A percentile compares a stretch with the other conserved stretches of the same genome.
Evolutionary conservation across 2,329 filamentous ascomycete genomes (phyloP).

Genomic region (Monosporascus sp.): DNA sequence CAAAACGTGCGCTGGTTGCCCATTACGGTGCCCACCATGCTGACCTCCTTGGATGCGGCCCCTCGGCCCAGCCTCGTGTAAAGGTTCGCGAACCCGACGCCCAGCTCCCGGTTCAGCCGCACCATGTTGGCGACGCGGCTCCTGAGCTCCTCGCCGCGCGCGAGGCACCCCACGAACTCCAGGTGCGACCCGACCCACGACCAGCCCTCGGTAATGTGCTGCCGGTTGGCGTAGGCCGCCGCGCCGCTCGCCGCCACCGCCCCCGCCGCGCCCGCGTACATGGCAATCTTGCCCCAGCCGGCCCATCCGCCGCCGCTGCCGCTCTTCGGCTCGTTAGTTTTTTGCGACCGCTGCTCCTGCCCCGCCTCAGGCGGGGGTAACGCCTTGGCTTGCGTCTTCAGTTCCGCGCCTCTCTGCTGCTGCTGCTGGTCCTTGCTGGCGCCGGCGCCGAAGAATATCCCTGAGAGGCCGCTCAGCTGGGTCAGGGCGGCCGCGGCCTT

Average conservation of each 20-base stretch:
- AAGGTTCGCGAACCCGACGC: slow-evolving; percentile 76
- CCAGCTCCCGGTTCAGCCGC: slow-evolving; percentile 57
- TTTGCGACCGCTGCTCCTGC: slow-evolving; percentile 37
- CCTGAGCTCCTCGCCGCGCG: slow-evolving; percentile 75
- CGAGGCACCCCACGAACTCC: slow-evolving; percentile 86
- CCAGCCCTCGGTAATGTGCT: slow-evolving; percentile 70
- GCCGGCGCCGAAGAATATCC: slow-evolving; percentile 59
- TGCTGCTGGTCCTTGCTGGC: slow-evolving; percentile 9
- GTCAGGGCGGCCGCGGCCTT: slow-evolving; percentile 65
- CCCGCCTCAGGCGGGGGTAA: slow-evolving; percentile 28
- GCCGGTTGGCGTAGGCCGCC: slow-evolving; percentile 79
- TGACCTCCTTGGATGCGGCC: slow-evolving; percentile 48
- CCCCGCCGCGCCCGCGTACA: slow-evolving; percentile 79
- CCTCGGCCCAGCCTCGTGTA: slow-evolving; percentile 78
- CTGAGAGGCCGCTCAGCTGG: slow-evolving; percentile 59
- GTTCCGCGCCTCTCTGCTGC: slow-evolving; percentile 14
- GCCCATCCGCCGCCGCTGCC: slow-evolving; percentile 52
- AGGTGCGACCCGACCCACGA: slow-evolving; percentile 85
- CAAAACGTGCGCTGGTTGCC: slow-evolving; percentile 82
- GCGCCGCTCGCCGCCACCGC: slow-evolving; percentile 77
- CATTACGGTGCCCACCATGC: slow-evolving; percentile 52
- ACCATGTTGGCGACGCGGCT: slow-evolving; percentile 65
- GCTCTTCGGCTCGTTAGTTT: slow-evolving; percentile 9
- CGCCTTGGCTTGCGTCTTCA: slow-evolving; percentile 30
- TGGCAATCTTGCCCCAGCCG: slow-evolving; percentile 77